Evolutionary conservation across 2,329 filamentous ascomycete genomes (phyloP), one percentile per base, ranked within the genome.

Genomic region (Penicillium sp.): DNA sequence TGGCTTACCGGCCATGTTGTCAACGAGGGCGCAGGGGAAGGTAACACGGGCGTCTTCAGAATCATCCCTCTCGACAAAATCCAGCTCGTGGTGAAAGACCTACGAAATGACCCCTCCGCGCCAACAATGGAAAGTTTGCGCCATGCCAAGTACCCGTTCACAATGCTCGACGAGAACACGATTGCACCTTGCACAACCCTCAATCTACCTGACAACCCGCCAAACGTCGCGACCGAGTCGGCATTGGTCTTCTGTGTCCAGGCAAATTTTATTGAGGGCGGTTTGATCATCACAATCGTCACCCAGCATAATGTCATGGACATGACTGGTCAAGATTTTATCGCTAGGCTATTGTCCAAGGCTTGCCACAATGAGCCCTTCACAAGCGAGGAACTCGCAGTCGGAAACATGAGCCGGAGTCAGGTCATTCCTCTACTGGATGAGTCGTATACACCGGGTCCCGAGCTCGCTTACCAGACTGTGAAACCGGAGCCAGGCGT

Each of bases 271-370:
- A 72, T 81, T 31, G 44, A 57, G 3, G 77, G 73, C 9, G 79
- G 78, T 0, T 55, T 82, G 0, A 56, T 82, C 1, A 65, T 82
- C 6, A 77, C 75, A 2, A 63, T 80, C 25, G 69, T 70, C 16
- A 70, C 67, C 3, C 72, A 79, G 16, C 80, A 82, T 52, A 70
- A 72, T 18, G 64, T 66, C 1, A 76, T 79, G 69, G 80, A 82
- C 41, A 75, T 77, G 65, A 70, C 68, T 1, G 78, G 77, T 1
- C 73, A 77, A 54, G 75, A 65, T 2, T 65, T 72, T 16, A 56
- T 79, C 10, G 75, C 79, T n/a, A 42, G 62, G 1, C 67, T 77
- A 3, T 61, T 82, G 10, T 54, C 48, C 5, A 79, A 79, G 49
- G 76, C 76, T 1, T 80, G 77, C 47, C 61, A 60, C 0, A 57